Conservation (phyloP, 169 alveolate genomes). For the Amoebophrya sp. region DNA sequence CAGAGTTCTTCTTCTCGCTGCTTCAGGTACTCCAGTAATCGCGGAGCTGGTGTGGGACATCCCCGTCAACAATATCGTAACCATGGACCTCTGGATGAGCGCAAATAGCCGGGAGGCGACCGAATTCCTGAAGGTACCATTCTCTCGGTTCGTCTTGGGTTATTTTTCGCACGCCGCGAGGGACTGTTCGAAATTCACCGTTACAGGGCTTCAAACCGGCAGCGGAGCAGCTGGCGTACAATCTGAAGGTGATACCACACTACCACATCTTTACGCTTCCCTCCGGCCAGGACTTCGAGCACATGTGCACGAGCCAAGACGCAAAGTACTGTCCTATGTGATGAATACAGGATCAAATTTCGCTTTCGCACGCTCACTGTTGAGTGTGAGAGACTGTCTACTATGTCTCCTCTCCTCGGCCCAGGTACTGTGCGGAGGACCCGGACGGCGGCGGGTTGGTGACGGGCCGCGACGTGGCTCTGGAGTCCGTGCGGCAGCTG, state of each 20-base stretch:
- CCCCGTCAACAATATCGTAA: background rate
- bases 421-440: background rate
- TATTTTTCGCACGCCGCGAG: too few species aligned
- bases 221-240: background rate
- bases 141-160: too few species aligned
- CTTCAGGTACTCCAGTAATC: background rate
- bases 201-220: background rate
- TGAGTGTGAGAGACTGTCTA: too few species aligned
- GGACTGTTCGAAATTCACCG: too few species aligned
- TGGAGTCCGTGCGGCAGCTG: background rate
- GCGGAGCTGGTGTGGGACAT: background rate
- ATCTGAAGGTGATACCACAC: background rate
- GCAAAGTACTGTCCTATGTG: too few species aligned
- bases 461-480: background rate
- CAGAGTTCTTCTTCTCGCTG: too few species aligned
- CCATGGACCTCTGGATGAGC: background rate
- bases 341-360: background rate
- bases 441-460: background rate
- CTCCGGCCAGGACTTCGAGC: background rate
- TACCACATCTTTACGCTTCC: background rate
- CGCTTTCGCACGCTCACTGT: too few species aligned
- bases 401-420: too few species aligned
- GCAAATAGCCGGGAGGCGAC: background rate
- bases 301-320: background rate
- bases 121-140: background rate